Base-by-base conservation (phyloP, 495 filamentous ascomycete genomes). In the Coniosporium apollinis region DNA sequence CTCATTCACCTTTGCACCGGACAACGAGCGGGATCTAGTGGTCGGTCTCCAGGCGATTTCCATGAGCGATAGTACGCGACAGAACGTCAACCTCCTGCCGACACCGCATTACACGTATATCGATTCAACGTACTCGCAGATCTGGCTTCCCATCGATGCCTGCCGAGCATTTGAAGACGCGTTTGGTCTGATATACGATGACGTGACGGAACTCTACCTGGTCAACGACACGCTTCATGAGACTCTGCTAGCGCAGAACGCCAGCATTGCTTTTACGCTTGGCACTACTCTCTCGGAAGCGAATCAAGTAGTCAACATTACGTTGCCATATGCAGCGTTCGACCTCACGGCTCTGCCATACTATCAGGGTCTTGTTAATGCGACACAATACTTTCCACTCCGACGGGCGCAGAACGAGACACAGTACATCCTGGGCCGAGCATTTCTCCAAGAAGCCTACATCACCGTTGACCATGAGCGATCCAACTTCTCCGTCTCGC, bases 371-470 rank as follows among this genome's bases (percentile, higher is more conserved):
- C 44, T 65, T 13, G 32, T 49, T 0, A 50, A 54, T 18, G 46
- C 35, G 4, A 52, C 51, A 3, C 46, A 45, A 19, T 74, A 72
- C 39, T 74, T 73, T 36, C 68, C 70, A 0, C 47, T 74, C 9
- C 59, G 59, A 30, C 50, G 62, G 17, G 65, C 62, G 9, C 49
- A 47, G 18, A 64, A 71, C 40, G 50, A 59, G 9, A 56, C 50
- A 0, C 69, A 72, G 39, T 72, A 67, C 46, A 67, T 62, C 0
- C 54, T 74, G 2, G 70, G 70, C 3, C 52, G 69, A 18, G 59
- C 59, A 9, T 73, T 74, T 35, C 47, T 73, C 11, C 70, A 74
- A 47, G 70, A 72, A 57, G 61, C 69, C 39, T 70, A 65, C 42
- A 48, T 66, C 15, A 53, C 56, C 0, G 59, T 57, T 1, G 58